Conservation (phyloP, 305 asterid genomes). For the Caryopteris hybrid region DNA sequence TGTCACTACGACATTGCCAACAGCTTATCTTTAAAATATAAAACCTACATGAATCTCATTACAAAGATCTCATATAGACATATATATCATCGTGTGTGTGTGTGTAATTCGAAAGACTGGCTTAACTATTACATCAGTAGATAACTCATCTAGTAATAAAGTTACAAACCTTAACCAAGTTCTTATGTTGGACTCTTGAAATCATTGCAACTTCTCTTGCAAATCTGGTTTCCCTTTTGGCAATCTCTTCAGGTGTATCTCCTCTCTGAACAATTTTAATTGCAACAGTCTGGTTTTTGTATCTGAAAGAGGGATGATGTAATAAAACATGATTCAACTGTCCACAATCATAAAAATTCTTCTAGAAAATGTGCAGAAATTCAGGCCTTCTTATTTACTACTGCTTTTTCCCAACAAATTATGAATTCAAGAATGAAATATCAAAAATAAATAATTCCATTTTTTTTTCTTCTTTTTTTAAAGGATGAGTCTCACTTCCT, state of each 20-base stretch:
- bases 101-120: not conserved
- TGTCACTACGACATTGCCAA: not conserved
- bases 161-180: slow-evolving; percentile 83
- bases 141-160: not conserved
- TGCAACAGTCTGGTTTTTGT: slow-evolving; percentile 93
- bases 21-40: not conserved
- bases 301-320: slow-evolving; percentile 34
- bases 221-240: slow-evolving; percentile 68
- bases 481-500: not conserved
- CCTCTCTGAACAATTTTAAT: slow-evolving; percentile 78
- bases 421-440: slow-evolving; percentile 2
- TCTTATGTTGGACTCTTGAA: slow-evolving; percentile 90
- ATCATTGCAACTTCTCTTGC: slow-evolving; percentile 94
- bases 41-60: not conserved
- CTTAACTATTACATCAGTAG: not conserved
- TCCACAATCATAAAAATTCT: slow-evolving; percentile 12
- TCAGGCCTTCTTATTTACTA: not conserved
- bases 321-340: not conserved
- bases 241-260: slow-evolving; percentile 77
- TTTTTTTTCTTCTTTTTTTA: no score
- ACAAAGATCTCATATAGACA: not conserved
- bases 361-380: not conserved
- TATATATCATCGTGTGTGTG: not conserved
- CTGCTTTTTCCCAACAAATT: not conserved
- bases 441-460: no score